Evolutionary conservation across 345 rosid species (phyloP).

Genomic region (Heritiera fomes): DNA sequence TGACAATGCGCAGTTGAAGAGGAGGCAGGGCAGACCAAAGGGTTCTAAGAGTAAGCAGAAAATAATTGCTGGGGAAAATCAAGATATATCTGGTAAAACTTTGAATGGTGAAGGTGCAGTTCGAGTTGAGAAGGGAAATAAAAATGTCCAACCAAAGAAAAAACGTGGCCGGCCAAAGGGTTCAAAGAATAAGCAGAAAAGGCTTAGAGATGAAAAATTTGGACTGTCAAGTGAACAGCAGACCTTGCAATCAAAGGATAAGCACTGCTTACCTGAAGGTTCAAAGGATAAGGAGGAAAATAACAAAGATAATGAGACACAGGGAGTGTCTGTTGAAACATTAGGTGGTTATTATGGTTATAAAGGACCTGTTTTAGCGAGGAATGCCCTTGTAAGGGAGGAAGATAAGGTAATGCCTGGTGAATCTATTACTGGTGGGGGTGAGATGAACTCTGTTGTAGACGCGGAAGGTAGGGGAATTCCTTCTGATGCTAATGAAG

Average conservation of each 20-base stretch:
- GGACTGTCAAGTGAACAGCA: background rate
- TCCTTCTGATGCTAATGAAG: constrained; percentile 7
- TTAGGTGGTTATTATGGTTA: background rate
- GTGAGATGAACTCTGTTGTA: constrained; percentile 2
- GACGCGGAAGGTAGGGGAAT: background rate
- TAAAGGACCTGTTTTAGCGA: background rate
- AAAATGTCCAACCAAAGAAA: constrained; percentile 1
- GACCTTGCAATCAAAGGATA: no score
- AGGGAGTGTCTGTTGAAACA: background rate
- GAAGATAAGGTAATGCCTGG: background rate
- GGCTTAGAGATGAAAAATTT: background rate
- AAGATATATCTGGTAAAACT: background rate
- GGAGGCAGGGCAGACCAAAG: background rate
- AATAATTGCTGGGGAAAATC: constrained; percentile 13
- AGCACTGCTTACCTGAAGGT: background rate
- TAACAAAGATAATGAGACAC: background rate
- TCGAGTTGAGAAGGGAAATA: background rate
- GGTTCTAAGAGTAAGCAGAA: background rate
- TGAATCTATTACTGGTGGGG: background rate
- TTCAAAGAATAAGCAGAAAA: constrained; percentile 17
- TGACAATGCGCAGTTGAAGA: background rate
- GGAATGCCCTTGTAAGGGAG: background rate
- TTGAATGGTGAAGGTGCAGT: background rate
- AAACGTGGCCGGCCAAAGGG: constrained; percentile 16
- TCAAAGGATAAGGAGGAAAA: background rate